Conservation (phyloP, 345 rosid species). For the Hibiscus tridactylites region DNA sequence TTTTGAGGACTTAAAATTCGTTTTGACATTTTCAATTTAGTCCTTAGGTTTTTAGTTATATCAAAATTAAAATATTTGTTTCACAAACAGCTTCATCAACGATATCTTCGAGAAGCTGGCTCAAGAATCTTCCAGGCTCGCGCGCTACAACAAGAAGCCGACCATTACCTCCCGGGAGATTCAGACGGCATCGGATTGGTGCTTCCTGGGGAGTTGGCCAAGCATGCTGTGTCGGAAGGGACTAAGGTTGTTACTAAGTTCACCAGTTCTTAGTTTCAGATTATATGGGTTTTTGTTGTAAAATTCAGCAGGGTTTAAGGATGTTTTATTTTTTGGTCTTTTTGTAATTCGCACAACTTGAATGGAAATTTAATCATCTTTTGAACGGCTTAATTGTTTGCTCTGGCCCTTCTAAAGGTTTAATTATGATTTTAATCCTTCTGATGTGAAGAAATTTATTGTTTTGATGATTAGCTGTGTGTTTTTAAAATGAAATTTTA, state of each 20-base stretch:
- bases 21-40: no score
- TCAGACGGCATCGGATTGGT: constrained; percentile 32
- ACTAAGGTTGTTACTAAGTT: constrained; percentile 35
- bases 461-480: no score
- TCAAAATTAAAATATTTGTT: no score
- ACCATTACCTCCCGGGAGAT: constrained; percentile 34
- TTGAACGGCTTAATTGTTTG: no score
- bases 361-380: no score
- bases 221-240: constrained; percentile 34
- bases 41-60: no score
- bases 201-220: constrained; percentile 30
- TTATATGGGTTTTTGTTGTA: not conserved
- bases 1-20: no score
- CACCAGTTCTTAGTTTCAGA: constrained; percentile 17
- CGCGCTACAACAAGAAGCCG: constrained; percentile 35
- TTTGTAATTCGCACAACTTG: not conserved
- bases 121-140: constrained; percentile 23
- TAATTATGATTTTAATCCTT: no score
- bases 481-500: no score
- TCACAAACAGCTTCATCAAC: constrained; percentile 27
- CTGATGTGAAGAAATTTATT: no score
- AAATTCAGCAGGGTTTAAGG: not conserved
- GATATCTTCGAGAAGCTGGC: constrained; percentile 37
- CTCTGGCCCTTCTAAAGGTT: no score
- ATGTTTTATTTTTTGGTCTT: not conserved